Evolutionary conservation across 2,329 filamentous ascomycete genomes (phyloP).

Genomic region (Cladosporium sp.): DNA sequence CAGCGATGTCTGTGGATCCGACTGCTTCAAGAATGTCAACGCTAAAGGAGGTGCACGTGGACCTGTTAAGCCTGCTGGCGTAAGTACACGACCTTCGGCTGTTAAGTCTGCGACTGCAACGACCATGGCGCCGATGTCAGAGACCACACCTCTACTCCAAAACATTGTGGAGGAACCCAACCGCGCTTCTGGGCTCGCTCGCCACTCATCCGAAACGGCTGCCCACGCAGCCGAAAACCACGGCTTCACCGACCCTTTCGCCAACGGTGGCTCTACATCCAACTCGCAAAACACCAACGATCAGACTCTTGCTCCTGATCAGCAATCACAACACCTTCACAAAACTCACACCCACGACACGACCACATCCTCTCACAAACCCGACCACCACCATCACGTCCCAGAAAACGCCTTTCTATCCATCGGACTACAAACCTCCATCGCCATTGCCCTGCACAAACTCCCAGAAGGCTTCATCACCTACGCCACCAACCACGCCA

Average conservation of each 20-base stretch:
- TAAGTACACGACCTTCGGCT: constrained; percentile 18
- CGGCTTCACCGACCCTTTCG: not conserved
- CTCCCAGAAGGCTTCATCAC: constrained; percentile 85
- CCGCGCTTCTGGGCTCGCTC: not conserved
- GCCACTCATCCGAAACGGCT: not conserved
- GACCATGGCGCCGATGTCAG: constrained; percentile 3
- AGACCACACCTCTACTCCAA: constrained; percentile 12
- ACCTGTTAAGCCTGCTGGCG: not conserved
- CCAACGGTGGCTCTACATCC: not conserved
- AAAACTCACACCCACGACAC: constrained; percentile 18
- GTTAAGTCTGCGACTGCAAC: constrained; percentile 23
- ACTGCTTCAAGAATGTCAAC: constrained; percentile 53
- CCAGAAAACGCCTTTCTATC: constrained; percentile 89
- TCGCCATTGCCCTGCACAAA: constrained; percentile 94
- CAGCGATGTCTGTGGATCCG: constrained; percentile 56
- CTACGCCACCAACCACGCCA: constrained; percentile 95
- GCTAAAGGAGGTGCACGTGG: constrained; percentile 29
- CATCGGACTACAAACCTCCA: constrained; percentile 91
- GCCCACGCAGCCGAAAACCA: not conserved
- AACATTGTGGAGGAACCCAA: constrained; percentile 1
- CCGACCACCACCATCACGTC: constrained; percentile 82
- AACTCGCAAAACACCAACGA: not conserved
- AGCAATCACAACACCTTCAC: constrained; percentile 9
- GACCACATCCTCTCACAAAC: constrained; percentile 13
- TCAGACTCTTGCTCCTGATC: not conserved